phyloP scores from a whole-genome alignment of 495 filamentous ascomycete species.

The Neurospora hispaniola region DNA sequence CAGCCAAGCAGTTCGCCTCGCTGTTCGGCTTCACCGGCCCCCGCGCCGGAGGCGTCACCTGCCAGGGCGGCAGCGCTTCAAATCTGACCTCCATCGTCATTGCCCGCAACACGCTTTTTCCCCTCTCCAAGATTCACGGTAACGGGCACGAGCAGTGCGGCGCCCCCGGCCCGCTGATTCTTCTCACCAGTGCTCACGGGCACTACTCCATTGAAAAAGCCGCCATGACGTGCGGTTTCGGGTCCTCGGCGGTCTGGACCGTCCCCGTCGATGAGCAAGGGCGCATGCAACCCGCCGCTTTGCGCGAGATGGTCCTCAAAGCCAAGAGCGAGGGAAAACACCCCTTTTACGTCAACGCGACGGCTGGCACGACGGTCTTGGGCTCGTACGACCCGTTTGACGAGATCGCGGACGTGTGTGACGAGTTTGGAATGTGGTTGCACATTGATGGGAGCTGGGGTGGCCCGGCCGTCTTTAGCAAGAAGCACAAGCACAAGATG shows the following conservation, averaged over 20 bases:
- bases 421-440: conserved; percentile 66
- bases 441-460: conserved; percentile 91
- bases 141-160: conserved; percentile 32
- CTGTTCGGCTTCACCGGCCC: conserved; percentile 68
- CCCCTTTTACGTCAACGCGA: conserved; percentile 92
- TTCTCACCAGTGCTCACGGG: conserved; percentile 84
- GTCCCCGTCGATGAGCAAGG: conserved; percentile 65
- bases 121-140: conserved; percentile 60
- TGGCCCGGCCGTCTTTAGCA: conserved; percentile 70
- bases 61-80: conserved; percentile 74
- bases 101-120: conserved; percentile 77
- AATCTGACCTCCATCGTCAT: conserved; percentile 84
- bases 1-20: conserved; percentile 52
- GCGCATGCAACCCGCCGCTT: conserved; percentile 54
- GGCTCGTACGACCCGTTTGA: conserved; percentile 81
- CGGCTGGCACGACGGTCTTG: conserved; percentile 86
- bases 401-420: conserved; percentile 61
- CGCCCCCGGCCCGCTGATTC: conserved; percentile 49
- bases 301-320: conserved; percentile 49
- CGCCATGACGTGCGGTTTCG: conserved; percentile 75
- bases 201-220: conserved; percentile 96
- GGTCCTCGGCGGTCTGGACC: conserved; percentile 57
- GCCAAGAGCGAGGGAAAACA: conserved; percentile 55
- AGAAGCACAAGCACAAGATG: conserved; percentile 50
- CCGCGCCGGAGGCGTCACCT: conserved; percentile 74